phyloP scores from a whole-genome alignment of 257 asterid species.

The Prunella vulgaris region DNA sequence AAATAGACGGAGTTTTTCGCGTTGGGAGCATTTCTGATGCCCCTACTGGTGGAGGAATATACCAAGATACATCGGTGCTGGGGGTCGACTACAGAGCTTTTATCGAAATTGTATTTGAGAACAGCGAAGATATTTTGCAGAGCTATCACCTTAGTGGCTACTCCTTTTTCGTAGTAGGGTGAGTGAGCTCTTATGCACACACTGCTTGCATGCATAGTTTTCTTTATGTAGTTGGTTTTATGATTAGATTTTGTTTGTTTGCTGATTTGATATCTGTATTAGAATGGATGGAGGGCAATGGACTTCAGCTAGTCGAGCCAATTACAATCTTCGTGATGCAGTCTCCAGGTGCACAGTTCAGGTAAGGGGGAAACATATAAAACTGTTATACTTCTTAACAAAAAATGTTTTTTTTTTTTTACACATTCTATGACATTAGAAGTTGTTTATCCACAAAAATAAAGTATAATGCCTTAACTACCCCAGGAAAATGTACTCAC shows the following conservation, averaged over 20 bases:
- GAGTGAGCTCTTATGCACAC: conserved; percentile 35
- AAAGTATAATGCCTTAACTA: no score
- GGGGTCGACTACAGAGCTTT: conserved; percentile 63
- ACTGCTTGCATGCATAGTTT: background rate
- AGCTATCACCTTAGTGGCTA: conserved; percentile 88
- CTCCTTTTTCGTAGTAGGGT: conserved; percentile 91
- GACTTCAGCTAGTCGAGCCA: conserved; percentile 48
- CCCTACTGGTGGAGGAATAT: conserved; percentile 80
- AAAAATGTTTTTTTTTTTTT: no score
- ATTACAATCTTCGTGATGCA: conserved; percentile 85
- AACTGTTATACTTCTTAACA: background rate
- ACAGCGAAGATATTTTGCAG: conserved; percentile 61
- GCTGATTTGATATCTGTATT: conserved; percentile 18
- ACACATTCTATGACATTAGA: background rate
- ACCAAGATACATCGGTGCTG: conserved; percentile 71
- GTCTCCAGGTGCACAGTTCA: conserved; percentile 78
- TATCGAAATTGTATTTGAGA: conserved; percentile 73
- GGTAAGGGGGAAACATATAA: conserved; percentile 29
- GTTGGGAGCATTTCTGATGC: conserved; percentile 54
- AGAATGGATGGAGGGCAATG: conserved; percentile 97
- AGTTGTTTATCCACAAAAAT: no score
- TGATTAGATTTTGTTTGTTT: background rate
- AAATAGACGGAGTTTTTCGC: conserved; percentile 60
- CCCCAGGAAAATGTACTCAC: no score
- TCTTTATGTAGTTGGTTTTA: background rate